These are phyloP conservation scores for Zarea fungicola DNA, from an alignment of 2,329 filamentous ascomycete species.

Conservation along the genomic window DNA sequence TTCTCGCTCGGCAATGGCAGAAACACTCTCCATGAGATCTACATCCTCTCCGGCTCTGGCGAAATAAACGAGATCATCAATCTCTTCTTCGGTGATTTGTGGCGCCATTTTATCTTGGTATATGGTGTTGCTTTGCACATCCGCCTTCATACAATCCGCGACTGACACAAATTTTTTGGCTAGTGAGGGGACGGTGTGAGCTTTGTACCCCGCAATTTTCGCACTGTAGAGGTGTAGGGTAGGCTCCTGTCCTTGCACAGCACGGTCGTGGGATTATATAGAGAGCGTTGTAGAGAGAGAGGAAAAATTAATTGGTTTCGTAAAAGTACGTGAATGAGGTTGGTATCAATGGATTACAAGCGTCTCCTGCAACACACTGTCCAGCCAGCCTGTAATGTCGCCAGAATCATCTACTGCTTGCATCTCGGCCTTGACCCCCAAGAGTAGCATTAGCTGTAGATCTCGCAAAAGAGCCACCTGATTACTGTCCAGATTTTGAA, in stretches of 20 bases:
- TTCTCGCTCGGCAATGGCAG: conserved; percentile 57
- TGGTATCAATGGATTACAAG: neutral
- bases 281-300: too few relatives aligned
- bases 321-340: neutral
- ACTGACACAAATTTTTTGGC: conserved; percentile 25
- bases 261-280: too few relatives aligned
- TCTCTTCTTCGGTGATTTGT: conserved; percentile 67
- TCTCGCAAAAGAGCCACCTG: conserved; percentile 45
- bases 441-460: conserved; percentile 66
- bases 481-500: conserved; percentile 23
- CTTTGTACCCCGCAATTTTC: conserved; percentile 28
- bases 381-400: conserved; percentile 45
- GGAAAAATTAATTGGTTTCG: neutral
- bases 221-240: conserved; percentile 29
- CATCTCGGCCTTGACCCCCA: conserved; percentile 73
- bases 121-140: conserved; percentile 2
- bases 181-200: conserved; percentile 36
- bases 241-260: too few relatives aligned
- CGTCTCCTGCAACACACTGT: conserved; percentile 32
- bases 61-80: conserved; percentile 89
- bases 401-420: conserved; percentile 60
- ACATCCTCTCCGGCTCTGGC: conserved; percentile 70
- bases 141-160: neutral
- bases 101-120: conserved; percentile 36
- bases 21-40: conserved; percentile 58